phyloP scores from a whole-genome alignment of 2,329 filamentous ascomycete species.

The Fusarium sp. region DNA sequence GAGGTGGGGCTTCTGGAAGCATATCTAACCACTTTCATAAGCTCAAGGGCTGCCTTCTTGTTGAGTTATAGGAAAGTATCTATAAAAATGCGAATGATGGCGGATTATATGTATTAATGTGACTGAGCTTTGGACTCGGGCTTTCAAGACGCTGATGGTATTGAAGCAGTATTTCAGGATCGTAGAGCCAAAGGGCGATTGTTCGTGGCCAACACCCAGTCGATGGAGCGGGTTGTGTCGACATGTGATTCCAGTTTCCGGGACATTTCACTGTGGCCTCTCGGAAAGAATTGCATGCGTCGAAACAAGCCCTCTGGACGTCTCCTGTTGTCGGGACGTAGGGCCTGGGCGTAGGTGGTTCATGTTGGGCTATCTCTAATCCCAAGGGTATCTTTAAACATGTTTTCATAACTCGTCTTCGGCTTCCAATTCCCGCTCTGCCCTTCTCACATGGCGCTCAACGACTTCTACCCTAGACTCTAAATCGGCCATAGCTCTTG shows the following conservation, averaged over 20 bases:
- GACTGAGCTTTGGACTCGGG: background rate
- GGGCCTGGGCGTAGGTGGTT: background rate
- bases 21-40: background rate
- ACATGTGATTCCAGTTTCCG: background rate
- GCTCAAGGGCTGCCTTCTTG: too few species aligned
- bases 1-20: background rate
- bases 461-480: constrained; percentile 76
- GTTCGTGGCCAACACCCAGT: too few species aligned
- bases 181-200: background rate
- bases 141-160: background rate
- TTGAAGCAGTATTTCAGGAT: background rate
- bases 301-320: background rate
- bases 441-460: constrained; percentile 76
- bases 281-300: background rate
- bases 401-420: constrained; percentile 47
- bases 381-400: constrained; percentile 39
- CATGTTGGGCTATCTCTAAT: constrained; percentile 5
- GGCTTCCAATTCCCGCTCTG: constrained; percentile 62
- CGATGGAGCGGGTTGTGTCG: background rate
- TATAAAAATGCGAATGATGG: background rate
- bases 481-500: constrained; percentile 78
- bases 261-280: background rate
- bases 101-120: background rate
- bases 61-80: background rate
- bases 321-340: background rate